A percentile compares a stretch with the other conserved stretches of the same genome.
These are phyloP conservation scores for Xanthoceras sorbifolium DNA, from an alignment of 345 rosid genomes.

Conservation along the genomic window DNA sequence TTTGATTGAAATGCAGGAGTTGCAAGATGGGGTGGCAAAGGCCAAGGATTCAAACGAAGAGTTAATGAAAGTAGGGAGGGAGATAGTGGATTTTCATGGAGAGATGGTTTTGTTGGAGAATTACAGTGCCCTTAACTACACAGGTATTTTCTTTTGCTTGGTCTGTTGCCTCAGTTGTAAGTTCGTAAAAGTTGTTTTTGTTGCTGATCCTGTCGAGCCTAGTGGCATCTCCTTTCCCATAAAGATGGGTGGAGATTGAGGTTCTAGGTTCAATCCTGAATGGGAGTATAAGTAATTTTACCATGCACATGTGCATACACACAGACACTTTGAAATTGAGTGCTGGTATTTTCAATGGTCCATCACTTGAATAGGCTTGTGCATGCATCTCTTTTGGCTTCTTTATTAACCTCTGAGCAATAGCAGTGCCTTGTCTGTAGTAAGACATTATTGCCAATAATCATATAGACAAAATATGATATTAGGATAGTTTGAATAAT, in stretches of 20 bases:
- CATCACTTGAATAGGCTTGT: background rate
- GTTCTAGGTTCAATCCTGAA: background rate
- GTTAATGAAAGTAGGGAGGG: constrained; percentile 47
- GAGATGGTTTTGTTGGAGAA: constrained; percentile 70
- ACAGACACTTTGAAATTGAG: too few species aligned
- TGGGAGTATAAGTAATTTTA: background rate
- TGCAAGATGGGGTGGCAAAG: constrained; percentile 54
- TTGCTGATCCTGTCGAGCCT: background rate
- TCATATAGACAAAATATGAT: background rate
- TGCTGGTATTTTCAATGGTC: background rate
- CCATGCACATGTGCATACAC: background rate
- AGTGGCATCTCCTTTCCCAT: background rate
- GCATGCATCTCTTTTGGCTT: background rate
- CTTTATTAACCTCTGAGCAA: background rate
- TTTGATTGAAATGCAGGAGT: constrained; percentile 39
- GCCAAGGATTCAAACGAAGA: constrained; percentile 38
- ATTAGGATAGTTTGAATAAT: background rate
- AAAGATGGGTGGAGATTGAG: background rate
- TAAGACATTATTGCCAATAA: background rate
- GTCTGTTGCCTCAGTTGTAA: background rate
- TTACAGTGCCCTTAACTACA: constrained; percentile 59
- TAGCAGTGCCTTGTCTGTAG: background rate
- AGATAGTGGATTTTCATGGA: constrained; percentile 60
- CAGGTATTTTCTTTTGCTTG: constrained; percentile 39
- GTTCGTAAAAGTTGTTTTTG: background rate